Percentiles rank a stretch among this genome's conserved stretches.
Conservation (phyloP, 805 yeast species). For the Torulaspora franciscae region DNA sequence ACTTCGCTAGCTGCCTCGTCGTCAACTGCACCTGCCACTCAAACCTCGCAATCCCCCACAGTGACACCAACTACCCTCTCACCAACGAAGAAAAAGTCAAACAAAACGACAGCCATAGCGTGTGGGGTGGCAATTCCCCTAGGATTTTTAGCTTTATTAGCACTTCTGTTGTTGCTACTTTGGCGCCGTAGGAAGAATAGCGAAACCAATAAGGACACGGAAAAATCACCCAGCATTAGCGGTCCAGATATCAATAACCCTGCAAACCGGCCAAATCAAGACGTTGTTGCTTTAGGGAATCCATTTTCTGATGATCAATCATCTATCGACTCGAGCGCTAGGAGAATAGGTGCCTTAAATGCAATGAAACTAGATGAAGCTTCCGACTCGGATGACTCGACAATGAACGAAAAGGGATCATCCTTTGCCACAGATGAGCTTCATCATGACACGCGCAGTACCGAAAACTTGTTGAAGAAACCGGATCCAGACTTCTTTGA, state of each 20-base stretch:
- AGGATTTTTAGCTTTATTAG: conserved; percentile 44
- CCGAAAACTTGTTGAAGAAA: conserved; percentile 36
- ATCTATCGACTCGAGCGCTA: conserved; percentile 25
- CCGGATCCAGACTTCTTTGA: conserved; percentile 24
- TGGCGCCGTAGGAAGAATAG: conserved; percentile 43
- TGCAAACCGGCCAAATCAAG: conserved; percentile 33
- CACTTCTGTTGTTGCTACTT: conserved; percentile 53
- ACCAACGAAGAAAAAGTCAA: conserved; percentile 28
- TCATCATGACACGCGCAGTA: conserved; percentile 41
- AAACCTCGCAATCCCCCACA: conserved; percentile 28
- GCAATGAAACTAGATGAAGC: conserved; percentile 50
- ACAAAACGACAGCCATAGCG: conserved; percentile 73
- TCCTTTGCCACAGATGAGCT: conserved; percentile 18
- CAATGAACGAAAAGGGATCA: conserved; percentile 25
- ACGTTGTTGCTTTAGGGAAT: conserved; percentile 29
- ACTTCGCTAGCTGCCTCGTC: conserved; percentile 27
- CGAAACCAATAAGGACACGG: conserved; percentile 30
- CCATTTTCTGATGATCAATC: conserved; percentile 29
- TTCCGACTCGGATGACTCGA: conserved; percentile 51
- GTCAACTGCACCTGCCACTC: conserved; percentile 23
- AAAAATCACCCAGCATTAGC: conserved; percentile 36
- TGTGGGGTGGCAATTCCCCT: conserved; percentile 84
- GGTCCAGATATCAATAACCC: conserved; percentile 39
- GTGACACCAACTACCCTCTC: conserved; percentile 34
- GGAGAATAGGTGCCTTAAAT: conserved; percentile 47